A percentile compares a stretch with the other conserved stretches of the same genome.
These are phyloP conservation scores for Aspergillus oerlinghausenensis DNA, from an alignment of 2,329 filamentous ascomycete genomes.

Conservation along the genomic window DNA sequence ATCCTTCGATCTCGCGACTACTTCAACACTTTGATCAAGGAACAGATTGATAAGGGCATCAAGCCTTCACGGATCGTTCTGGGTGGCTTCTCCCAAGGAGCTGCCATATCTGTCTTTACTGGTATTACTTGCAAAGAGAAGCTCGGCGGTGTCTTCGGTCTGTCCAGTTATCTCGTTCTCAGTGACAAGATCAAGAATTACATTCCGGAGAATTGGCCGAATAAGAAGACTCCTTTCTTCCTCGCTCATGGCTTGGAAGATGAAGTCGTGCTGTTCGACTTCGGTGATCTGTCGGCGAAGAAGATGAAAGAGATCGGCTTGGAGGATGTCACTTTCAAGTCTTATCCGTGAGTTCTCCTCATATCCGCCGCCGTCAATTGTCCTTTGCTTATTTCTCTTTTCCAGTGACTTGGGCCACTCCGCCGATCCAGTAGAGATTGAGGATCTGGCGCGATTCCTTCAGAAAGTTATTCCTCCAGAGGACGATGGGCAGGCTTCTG, in stretches of 20 bases:
- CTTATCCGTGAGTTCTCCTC: constrained; percentile 59
- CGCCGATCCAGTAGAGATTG: constrained; percentile 71
- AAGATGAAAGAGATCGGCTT: constrained; percentile 65
- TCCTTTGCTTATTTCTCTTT: constrained; percentile 6
- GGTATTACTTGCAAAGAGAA: constrained; percentile 70
- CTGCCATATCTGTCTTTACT: constrained; percentile 77
- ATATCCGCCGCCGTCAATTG: neutral
- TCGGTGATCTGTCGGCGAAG: constrained; percentile 65
- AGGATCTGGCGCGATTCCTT: constrained; percentile 69
- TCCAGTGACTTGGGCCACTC: constrained; percentile 67
- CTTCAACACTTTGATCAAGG: constrained; percentile 72
- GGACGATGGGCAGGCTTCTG: constrained; percentile 26
- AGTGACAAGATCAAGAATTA: constrained; percentile 59
- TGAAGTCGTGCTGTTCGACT: constrained; percentile 63
- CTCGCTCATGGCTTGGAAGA: constrained; percentile 85
- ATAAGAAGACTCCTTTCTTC: constrained; percentile 76
- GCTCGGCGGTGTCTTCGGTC: constrained; percentile 80
- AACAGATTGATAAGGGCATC: constrained; percentile 77
- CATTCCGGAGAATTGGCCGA: constrained; percentile 52
- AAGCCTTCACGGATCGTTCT: constrained; percentile 77
- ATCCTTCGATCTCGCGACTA: constrained; percentile 69
- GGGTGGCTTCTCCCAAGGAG: constrained; percentile 65
- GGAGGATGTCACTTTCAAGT: constrained; percentile 65
- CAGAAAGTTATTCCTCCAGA: constrained; percentile 49
- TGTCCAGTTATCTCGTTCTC: constrained; percentile 78